Evolutionary conservation across 192 early-diverging fungal species (phyloP), one percentile per base, ranked within the genome.

Genomic region (Geranomyces variabilis): DNA sequence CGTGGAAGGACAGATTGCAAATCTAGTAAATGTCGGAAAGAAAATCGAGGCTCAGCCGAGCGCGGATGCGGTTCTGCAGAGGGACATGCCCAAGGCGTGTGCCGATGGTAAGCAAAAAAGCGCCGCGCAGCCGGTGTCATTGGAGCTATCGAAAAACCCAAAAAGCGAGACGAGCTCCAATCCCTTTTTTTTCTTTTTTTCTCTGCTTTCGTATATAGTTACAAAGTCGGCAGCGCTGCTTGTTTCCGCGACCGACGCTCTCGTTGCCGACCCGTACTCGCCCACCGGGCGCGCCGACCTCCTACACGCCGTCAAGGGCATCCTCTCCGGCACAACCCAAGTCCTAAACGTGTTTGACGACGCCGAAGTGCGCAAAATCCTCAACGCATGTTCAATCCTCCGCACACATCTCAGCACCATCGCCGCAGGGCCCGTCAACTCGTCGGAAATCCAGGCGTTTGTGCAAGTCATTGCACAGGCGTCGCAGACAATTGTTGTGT

Each of bases 261-360:
- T 87, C 17, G 71, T 55, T 4, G 26, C 28, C n/a, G 77, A 87
- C 63, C 78, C 83, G 1, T 62, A 77, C 64, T 80, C 79, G 17
- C 30, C 71, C 26, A 21, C 44, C 43, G 85, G 85, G 7, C 75
- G 83, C 13, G 36, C 59, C 10, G 41, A 65, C 22, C 71, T 87
- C 1, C 63, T 87, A 5, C 81, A 84, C 14, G 75, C 77, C 34
- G 81, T 84, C 21, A 81, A 81, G 57, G 85, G 85, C 22, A 84
- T 87, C 47, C 74, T 87, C 21, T n/a, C 48, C 7, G 83, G 81
- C 34, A 84, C 83, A 10, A 74, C 79, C 15, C 12, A 61, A 4
- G 73, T 87, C 9, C 81, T 87, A 31, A 69, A 70, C 60, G 71
- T 70, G 0, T 75, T 77, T 45, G 85, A 87, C 59, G 81, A 84